These are phyloP conservation scores for Alliaria petiolata DNA, from an alignment of 345 rosid genomes.

Conservation along the genomic window DNA sequence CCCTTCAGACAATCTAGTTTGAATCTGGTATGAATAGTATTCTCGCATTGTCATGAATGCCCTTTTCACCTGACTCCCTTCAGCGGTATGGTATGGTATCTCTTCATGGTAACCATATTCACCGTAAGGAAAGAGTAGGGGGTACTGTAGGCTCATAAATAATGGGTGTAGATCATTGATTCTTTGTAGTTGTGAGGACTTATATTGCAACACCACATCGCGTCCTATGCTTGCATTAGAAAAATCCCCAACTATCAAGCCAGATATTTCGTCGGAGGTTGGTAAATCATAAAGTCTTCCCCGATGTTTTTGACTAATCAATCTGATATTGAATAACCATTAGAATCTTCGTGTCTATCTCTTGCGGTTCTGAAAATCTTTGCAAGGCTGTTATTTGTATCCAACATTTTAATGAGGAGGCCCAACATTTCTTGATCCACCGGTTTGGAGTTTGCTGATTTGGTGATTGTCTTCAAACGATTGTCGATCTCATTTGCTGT, in stretches of 20 bases:
- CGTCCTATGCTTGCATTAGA: not conserved
- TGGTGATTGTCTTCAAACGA: too few species aligned
- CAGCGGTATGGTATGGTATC: too few species aligned
- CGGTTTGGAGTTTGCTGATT: too few species aligned
- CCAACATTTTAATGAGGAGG: too few species aligned
- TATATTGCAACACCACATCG: not conserved
- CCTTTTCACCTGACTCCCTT: too few species aligned
- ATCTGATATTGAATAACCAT: not conserved
- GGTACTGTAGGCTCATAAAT: not conserved
- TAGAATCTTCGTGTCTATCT: too few species aligned
- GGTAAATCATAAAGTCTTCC: not conserved
- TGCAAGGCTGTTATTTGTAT: too few species aligned
- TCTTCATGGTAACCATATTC: not conserved
- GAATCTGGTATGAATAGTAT: too few species aligned
- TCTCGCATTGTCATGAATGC: too few species aligned
- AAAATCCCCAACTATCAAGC: not conserved
- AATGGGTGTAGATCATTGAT: not conserved
- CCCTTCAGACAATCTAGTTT: not conserved
- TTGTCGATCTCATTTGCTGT: too few species aligned
- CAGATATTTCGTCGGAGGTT: not conserved
- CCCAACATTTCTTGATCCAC: too few species aligned
- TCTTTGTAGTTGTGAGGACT: not conserved
- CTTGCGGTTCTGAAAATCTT: too few species aligned
- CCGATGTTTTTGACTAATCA: not conserved
- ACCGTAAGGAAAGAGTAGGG: not conserved